These are phyloP conservation scores for Hypoxylon crocopeplum DNA, from an alignment of 495 filamentous ascomycete species.

Conservation along the genomic window DNA sequence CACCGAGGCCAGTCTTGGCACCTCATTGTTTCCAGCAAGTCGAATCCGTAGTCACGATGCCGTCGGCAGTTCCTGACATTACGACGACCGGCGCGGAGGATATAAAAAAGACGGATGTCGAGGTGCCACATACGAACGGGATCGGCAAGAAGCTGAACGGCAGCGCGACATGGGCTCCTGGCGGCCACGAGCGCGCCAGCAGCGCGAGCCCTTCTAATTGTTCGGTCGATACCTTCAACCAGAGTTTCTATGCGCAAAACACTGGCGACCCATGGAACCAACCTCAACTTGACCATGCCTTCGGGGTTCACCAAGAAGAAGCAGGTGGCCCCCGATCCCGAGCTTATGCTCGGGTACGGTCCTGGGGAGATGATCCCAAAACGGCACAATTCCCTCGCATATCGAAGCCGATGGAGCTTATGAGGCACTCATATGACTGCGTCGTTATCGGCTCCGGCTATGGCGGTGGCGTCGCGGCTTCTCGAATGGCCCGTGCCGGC, in stretches of 20 bases:
- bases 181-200: slow-evolving; percentile 2
- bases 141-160: slow-evolving; percentile 4
- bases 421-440: slow-evolving; percentile 66
- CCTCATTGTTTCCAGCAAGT: slow-evolving; percentile 3
- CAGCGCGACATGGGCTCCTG: slow-evolving; percentile 11
- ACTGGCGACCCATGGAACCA: slow-evolving; percentile 13
- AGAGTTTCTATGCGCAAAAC: slow-evolving; percentile 1
- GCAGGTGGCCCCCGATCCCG: slow-evolving; percentile 45
- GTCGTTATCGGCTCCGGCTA: slow-evolving; percentile 74
- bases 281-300: not conserved
- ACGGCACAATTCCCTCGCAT: slow-evolving; percentile 56
- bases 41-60: slow-evolving; percentile 23
- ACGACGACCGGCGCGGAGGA: slow-evolving; percentile 7
- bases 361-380: slow-evolving; percentile 51
- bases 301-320: slow-evolving; percentile 34
- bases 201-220: slow-evolving; percentile 18
- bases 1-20: slow-evolving; percentile 9
- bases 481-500: slow-evolving; percentile 67
- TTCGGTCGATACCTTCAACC: slow-evolving; percentile 19
- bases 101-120: not conserved
- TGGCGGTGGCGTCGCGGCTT: slow-evolving; percentile 70
- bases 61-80: slow-evolving; percentile 16
- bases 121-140: slow-evolving; percentile 11
- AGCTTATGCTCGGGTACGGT: slow-evolving; percentile 45
- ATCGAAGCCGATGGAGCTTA: slow-evolving; percentile 61